phyloP scores from a whole-genome alignment of 2,329 filamentous ascomycete genomes.

The Neonectria ditissima region DNA sequence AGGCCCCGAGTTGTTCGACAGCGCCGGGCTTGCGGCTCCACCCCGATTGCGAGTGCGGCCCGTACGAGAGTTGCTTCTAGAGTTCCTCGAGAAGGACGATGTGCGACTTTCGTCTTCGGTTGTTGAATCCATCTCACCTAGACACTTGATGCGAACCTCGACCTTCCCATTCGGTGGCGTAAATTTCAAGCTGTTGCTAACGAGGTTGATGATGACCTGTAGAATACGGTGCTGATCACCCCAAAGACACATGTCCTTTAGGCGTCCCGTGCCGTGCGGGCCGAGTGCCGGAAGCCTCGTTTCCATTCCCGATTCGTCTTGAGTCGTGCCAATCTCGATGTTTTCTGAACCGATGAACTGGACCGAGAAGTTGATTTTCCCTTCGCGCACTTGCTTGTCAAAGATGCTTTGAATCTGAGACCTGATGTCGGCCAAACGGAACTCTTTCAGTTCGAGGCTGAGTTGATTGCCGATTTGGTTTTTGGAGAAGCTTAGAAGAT shows the following conservation, averaged over 20 bases:
- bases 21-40: slow-evolving; percentile 61
- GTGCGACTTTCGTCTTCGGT: slow-evolving; percentile 61
- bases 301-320: slow-evolving; percentile 49
- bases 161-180: slow-evolving; percentile 83
- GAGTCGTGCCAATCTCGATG: slow-evolving; percentile 43
- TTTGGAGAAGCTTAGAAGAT: slow-evolving; percentile 92
- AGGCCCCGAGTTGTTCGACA: slow-evolving; percentile 62
- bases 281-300: slow-evolving; percentile 68
- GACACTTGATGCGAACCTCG: slow-evolving; percentile 79
- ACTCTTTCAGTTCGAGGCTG: slow-evolving; percentile 85
- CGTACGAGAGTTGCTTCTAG: slow-evolving; percentile 57
- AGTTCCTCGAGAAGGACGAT: slow-evolving; percentile 65
- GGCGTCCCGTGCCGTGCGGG: slow-evolving; percentile 72
- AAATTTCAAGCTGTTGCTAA: slow-evolving; percentile 93
- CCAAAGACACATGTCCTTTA: slow-evolving; percentile 90
- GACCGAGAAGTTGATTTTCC: slow-evolving; percentile 78
- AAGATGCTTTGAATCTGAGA: slow-evolving; percentile 89
- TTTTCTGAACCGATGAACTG: slow-evolving; percentile 66
- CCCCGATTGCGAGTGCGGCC: slow-evolving; percentile 56
- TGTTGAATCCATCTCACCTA: slow-evolving; percentile 66
- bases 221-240: slow-evolving; percentile 93
- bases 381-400: slow-evolving; percentile 87
- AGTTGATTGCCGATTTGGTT: slow-evolving; percentile 92
- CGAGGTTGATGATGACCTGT: slow-evolving; percentile 93
- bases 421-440: slow-evolving; percentile 84